Conservation (phyloP, 2,329 filamentous ascomycete genomes). For the Acarospora socialis region DNA sequence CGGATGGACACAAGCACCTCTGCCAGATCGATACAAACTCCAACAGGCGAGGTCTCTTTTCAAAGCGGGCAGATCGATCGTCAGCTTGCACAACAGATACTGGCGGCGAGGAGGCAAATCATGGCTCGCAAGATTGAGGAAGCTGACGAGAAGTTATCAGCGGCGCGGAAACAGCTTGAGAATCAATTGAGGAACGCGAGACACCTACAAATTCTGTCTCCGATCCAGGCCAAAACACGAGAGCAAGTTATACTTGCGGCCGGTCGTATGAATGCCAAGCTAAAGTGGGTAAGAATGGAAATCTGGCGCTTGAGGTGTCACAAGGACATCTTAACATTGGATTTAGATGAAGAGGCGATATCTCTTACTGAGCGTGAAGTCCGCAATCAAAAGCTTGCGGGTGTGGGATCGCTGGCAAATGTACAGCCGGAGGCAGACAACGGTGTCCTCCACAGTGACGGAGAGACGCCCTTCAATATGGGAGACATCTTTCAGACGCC, state of each 20-base stretch:
- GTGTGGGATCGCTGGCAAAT: constrained; percentile 14
- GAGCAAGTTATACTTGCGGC: constrained; percentile 78
- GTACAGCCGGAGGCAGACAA: background rate
- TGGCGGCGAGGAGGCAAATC: constrained; percentile 64
- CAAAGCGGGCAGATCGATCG: constrained; percentile 60
- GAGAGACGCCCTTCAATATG: constrained; percentile 18
- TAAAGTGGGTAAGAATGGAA: constrained; percentile 89
- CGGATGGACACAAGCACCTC: constrained; percentile 48
- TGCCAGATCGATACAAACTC: constrained; percentile 50
- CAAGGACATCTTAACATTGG: constrained; percentile 69
- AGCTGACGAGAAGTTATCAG: constrained; percentile 61
- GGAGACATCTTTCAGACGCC: constrained; percentile 38
- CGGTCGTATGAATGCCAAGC: constrained; percentile 66
- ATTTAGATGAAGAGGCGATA: constrained; percentile 61
- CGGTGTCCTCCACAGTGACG: background rate
- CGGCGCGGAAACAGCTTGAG: constrained; percentile 64
- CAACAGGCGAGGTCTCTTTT: constrained; percentile 59
- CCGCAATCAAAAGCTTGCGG: constrained; percentile 4
- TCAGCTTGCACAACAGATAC: constrained; percentile 75
- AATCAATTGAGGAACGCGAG: constrained; percentile 74
- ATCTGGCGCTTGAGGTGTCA: constrained; percentile 89
- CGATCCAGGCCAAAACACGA: constrained; percentile 78
- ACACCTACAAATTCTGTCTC: constrained; percentile 76
- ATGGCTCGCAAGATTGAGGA: constrained; percentile 76
- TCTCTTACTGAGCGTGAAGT: constrained; percentile 1